A percentile compares a stretch with the other conserved stretches of the same genome.
These are phyloP conservation scores for Globisporangium carolinianum DNA, from an alignment of 352 stramenopile genomes.

Conservation along the genomic window DNA sequence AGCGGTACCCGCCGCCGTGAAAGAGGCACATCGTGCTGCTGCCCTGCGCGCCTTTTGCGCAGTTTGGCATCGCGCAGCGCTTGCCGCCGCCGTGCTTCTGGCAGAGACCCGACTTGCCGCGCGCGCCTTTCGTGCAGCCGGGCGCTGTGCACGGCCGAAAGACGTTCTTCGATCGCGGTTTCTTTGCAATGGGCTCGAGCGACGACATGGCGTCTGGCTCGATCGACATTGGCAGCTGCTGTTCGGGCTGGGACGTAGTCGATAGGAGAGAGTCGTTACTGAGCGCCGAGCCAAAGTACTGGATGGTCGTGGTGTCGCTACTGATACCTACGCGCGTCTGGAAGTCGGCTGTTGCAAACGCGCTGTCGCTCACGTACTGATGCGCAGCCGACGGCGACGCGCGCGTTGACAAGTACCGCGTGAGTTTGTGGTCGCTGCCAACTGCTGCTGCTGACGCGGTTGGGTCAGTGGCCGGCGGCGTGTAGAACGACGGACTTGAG, in stretches of 20 bases:
- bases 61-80: conserved; percentile 48
- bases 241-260: neutral
- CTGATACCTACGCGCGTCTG: neutral
- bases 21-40: conserved; percentile 72
- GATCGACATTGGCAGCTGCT: neutral
- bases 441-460: conserved; percentile 1
- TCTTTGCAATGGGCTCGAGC: conserved; percentile 39
- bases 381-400: conserved; percentile 6
- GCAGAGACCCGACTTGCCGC: conserved; percentile 76
- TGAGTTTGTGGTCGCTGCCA: conserved; percentile 21
- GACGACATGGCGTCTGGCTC: conserved; percentile 10
- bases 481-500: neutral
- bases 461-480: neutral
- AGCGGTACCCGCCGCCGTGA: conserved; percentile 82
- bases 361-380: neutral
- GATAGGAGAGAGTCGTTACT: neutral
- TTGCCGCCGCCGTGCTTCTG: conserved; percentile 85
- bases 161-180: conserved; percentile 62
- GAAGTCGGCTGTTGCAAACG: too few species aligned
- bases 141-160: conserved; percentile 54
- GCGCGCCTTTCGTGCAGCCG: conserved; percentile 70
- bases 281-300: neutral
- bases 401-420: conserved; percentile 23
- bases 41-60: conserved; percentile 77
- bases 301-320: neutral